phyloP scores from a whole-genome alignment of 179 eudicot species.

The Beta macrorhiza region DNA sequence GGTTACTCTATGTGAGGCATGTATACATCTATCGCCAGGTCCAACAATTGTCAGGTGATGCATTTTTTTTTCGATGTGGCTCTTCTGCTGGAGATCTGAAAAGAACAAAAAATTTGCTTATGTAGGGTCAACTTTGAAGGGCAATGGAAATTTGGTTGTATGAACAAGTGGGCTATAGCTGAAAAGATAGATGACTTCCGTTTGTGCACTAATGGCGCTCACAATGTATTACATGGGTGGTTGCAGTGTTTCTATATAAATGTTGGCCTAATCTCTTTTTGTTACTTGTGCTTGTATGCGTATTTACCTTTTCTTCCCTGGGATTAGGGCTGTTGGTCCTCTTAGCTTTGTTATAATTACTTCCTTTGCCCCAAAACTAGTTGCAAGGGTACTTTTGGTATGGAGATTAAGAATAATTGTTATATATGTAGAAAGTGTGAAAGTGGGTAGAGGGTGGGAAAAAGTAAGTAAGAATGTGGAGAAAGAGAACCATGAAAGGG shows the following conservation, averaged over 20 bases:
- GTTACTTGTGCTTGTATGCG: not conserved
- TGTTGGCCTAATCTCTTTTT: not conserved
- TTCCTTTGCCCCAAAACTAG: not conserved
- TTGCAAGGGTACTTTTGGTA: not conserved
- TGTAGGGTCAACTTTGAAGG: not conserved
- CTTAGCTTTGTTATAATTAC: not conserved
- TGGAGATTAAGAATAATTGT: not conserved
- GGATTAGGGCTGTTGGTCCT: not conserved
- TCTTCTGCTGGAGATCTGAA: not conserved
- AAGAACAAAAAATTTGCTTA: not conserved
- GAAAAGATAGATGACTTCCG: not conserved
- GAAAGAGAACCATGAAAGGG: not conserved
- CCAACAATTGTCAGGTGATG: not conserved
- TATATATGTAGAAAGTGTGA: not conserved
- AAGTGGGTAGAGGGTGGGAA: not conserved
- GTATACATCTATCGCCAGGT: not conserved
- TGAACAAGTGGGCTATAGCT: not conserved
- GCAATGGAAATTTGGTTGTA: not conserved
- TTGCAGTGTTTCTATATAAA: not conserved
- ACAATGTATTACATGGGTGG: not conserved
- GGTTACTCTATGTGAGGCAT: not conserved
- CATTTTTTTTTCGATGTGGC: not conserved
- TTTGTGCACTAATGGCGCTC: not conserved
- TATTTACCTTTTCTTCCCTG: not conserved
- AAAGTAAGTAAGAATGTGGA: not conserved